Percentiles rank a stretch among this genome's conserved stretches.
These are phyloP conservation scores for Mycena albidolilacea DNA, from an alignment of 768 basidiomycete species.

Conservation along the genomic window DNA sequence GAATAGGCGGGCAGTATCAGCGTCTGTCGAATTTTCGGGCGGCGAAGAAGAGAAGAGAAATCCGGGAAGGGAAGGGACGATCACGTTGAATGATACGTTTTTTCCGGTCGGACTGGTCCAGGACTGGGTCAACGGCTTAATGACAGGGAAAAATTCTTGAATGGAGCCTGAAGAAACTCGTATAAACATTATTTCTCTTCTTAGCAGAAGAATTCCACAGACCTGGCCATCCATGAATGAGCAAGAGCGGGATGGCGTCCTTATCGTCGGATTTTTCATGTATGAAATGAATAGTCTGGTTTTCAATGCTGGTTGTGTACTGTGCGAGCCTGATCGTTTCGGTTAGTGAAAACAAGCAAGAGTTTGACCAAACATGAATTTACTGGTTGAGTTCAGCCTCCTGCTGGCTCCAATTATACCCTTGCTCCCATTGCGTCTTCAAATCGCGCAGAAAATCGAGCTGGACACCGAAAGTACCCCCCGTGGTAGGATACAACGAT, in stretches of 20 bases:
- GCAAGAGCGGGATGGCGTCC: constrained; percentile 30
- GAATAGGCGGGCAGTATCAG: constrained; percentile 44
- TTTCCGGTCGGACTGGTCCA: constrained; percentile 8
- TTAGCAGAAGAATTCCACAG: neutral
- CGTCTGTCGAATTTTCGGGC: constrained; percentile 39
- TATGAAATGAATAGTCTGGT: constrained; percentile 32
- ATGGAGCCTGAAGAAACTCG: constrained; percentile 24
- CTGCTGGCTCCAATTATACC: constrained; percentile 22
- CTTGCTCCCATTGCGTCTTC: constrained; percentile 16
- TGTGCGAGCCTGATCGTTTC: constrained; percentile 25
- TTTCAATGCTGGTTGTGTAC: constrained; percentile 36
- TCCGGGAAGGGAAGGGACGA: constrained; percentile 39
- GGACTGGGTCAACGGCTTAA: constrained; percentile 27
- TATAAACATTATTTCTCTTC: neutral
- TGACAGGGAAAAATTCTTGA: constrained; percentile 33
- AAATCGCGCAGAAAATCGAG: constrained; percentile 20
- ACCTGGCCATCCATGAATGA: constrained; percentile 39
- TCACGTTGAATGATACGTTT: constrained; percentile 20
- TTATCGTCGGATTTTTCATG: constrained; percentile 24
- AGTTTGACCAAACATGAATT: neutral
- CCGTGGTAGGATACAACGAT: constrained; percentile 14
- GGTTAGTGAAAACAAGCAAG: neutral
- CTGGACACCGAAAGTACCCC: constrained; percentile 9
- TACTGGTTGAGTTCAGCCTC: constrained; percentile 27
- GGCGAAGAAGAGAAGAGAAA: constrained; percentile 40